Base-by-base conservation (phyloP, 2,329 filamentous ascomycete species). In the Pseudocercospora ulei region DNA sequence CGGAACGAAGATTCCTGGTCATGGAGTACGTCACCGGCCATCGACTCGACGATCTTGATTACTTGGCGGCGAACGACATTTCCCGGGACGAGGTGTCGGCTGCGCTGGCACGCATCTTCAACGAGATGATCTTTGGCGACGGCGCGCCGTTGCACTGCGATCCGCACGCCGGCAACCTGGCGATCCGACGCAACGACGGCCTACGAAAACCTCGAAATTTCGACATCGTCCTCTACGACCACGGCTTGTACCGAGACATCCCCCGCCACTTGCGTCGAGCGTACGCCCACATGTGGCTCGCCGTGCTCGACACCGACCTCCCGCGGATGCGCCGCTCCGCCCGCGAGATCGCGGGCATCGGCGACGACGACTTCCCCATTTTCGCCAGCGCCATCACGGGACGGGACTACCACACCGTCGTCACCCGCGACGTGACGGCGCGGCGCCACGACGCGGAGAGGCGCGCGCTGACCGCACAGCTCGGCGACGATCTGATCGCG, bases 121-220 rank as follows among this genome's bases (percentile, higher is more conserved):
- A 98, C 67, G 87, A 96, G 60, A 98, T 98, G 90, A 95, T 98
- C 51, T 98, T 98, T 51, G 87, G 88, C 33, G 75, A 79, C 36
- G 73, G 80, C 43, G 88, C 88, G 0, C 86, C 90, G 0, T 67
- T 98, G 24, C 90, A 98, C 65, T 98, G 90, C 64, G 90, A 98
- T 58, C 90, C 90, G 0, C 90, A 98, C 57, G 90, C 87, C 31
- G 90, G 90, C 29, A 98, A 98, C 57, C 81, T 98, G 39, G 87
- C 90, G 13, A 85, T 98, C 45, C 78, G 87, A 26, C 78, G 83
- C 59, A 90, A 88, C 56, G 60, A 70, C 3, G 64, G 61, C 9
- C 69, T 73, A 22, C 66, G 71, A 24, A 67, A 68, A 42, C 71
- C 77, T 7, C 47, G 56, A 24, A 96, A 96, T 61, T 98, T 98